Evolutionary conservation across 2,329 filamentous ascomycete genomes (phyloP).

Genomic region (Orbilia ellipsospora): DNA sequence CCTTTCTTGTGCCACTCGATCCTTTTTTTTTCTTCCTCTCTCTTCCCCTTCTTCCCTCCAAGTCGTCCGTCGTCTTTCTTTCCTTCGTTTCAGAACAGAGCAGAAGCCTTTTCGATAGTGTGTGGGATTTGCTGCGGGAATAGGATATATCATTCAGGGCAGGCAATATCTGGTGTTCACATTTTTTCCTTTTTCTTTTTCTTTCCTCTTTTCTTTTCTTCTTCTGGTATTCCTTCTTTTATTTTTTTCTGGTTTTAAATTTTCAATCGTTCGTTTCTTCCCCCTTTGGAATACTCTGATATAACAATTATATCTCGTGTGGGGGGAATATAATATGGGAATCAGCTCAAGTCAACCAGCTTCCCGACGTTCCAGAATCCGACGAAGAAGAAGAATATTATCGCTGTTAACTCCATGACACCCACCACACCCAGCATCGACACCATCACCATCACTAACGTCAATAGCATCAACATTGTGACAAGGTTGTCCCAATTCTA

Average conservation of each 20-base stretch:
- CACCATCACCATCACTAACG: background rate
- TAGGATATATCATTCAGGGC: slow-evolving; percentile 39
- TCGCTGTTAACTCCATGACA: no score
- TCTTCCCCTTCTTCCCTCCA: background rate
- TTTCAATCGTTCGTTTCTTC: slow-evolving; percentile 1
- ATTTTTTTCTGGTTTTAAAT: background rate
- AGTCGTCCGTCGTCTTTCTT: slow-evolving; percentile 5
- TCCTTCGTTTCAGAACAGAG: slow-evolving; percentile 54
- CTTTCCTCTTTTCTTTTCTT: slow-evolving; percentile 26
- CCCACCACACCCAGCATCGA: no score
- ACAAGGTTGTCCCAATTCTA: no score
- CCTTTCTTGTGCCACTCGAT: slow-evolving; percentile 55
- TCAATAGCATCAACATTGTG: slow-evolving; percentile 11
- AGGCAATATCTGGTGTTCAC: slow-evolving; percentile 22
- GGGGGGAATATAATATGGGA: slow-evolving; percentile 45
- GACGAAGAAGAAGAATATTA: background rate
- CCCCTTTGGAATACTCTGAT: background rate
- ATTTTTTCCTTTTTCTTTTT: slow-evolving; percentile 14
- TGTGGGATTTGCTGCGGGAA: slow-evolving; percentile 32
- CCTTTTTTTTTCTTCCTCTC: slow-evolving; percentile 26
- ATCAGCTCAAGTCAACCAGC: slow-evolving; percentile 31
- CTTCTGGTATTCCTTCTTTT: slow-evolving; percentile 20
- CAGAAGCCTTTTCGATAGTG: slow-evolving; percentile 16
- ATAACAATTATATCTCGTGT: background rate
- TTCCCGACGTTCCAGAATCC: slow-evolving; percentile 23